A percentile compares a stretch with the other conserved stretches of the same genome.
Evolutionary conservation across 2,329 filamentous ascomycete species (phyloP).

Genomic region (Ophiosphaerella narmari): DNA sequence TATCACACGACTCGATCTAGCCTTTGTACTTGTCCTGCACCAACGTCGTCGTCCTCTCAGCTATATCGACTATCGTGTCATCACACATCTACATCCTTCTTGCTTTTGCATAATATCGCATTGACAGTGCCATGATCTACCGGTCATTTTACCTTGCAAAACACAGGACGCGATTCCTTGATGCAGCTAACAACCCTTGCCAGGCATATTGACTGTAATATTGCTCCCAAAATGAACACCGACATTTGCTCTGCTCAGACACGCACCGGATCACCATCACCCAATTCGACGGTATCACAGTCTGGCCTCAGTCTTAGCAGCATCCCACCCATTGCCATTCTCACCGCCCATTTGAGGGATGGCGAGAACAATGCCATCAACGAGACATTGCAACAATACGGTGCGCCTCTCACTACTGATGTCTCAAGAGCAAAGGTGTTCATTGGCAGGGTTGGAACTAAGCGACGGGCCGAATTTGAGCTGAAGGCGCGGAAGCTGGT

Average conservation of each 20-base stretch:
- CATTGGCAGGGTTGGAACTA: conserved; percentile 72
- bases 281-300: conserved; percentile 18
- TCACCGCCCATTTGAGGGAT: conserved; percentile 69
- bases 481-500: conserved; percentile 68
- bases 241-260: conserved; percentile 27
- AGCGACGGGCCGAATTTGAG: conserved; percentile 76
- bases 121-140: conserved; percentile 24
- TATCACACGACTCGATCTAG: background rate
- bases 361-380: conserved; percentile 68
- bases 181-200: conserved; percentile 36
- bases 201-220: conserved; percentile 28
- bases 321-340: conserved; percentile 71
- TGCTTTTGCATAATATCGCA: conserved; percentile 4
- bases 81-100: background rate
- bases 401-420: conserved; percentile 70
- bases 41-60: no score
- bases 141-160: conserved; percentile 14
- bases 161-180: conserved; percentile 25
- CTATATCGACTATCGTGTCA: no score
- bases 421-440: conserved; percentile 73
- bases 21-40: background rate
- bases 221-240: conserved; percentile 21
- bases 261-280: conserved; percentile 20
- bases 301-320: conserved; percentile 46
- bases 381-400: conserved; percentile 60